Evolutionary conservation across 1,284 basidiomycete species (phyloP).

Genomic region (Tylopilus microsporus): DNA sequence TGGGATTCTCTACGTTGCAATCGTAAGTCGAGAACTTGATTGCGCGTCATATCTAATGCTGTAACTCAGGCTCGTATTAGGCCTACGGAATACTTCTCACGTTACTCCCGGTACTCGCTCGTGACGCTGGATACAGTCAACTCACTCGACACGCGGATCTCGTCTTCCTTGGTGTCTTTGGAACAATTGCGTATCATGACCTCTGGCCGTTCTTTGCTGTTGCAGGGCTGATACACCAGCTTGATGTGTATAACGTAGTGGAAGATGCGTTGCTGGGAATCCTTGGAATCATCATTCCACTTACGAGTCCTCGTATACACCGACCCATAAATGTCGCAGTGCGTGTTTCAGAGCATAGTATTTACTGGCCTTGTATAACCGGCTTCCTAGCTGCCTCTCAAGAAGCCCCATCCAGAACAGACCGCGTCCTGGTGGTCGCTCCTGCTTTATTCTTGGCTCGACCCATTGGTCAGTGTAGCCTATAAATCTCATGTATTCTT

Average conservation of each 20-base stretch:
- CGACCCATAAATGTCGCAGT: slow-evolving; percentile 1
- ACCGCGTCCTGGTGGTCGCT: slow-evolving; percentile 57
- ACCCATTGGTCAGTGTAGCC: slow-evolving; percentile 46
- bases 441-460: slow-evolving; percentile 55
- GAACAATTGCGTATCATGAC: slow-evolving; percentile 6
- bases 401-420: slow-evolving; percentile 66
- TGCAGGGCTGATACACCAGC: neutral
- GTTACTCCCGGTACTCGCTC: neutral
- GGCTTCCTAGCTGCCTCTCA: slow-evolving; percentile 16
- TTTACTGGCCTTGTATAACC: neutral
- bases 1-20: neutral
- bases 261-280: slow-evolving; percentile 5
- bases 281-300: slow-evolving; percentile 11
- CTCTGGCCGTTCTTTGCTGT: slow-evolving; percentile 16
- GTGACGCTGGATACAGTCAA: neutral
- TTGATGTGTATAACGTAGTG: neutral
- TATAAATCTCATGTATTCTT: slow-evolving; percentile 22
- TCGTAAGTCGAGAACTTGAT: slow-evolving; percentile 6
- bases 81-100: slow-evolving; percentile 11
- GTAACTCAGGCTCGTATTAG: neutral
- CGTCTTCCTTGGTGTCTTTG: slow-evolving; percentile 10
- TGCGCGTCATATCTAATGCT: no score
- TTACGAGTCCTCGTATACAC: slow-evolving; percentile 6
- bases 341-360: neutral
- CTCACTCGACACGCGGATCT: slow-evolving; percentile 7